phyloP scores from a whole-genome alignment of 192 early-diverging fungal species.

The Phycomyces nitens region DNA sequence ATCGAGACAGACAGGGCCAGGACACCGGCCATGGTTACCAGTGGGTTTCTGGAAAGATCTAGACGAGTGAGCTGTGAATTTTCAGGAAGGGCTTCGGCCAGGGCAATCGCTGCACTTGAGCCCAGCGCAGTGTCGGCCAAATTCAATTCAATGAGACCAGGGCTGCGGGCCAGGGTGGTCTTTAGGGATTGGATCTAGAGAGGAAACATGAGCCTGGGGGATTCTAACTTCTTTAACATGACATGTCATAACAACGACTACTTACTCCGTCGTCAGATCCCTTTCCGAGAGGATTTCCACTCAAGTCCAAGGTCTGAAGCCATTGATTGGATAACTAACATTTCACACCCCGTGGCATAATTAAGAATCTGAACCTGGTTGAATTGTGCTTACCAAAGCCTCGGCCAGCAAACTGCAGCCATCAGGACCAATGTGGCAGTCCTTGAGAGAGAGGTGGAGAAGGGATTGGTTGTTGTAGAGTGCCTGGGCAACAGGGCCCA shows the following conservation, averaged over 20 bases:
- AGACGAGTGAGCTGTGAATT: constrained; percentile 60
- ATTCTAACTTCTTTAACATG: neutral
- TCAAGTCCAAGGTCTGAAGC: constrained; percentile 18
- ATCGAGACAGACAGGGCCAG: constrained; percentile 82
- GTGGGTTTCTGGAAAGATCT: constrained; percentile 71
- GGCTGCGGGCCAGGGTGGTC: constrained; percentile 12
- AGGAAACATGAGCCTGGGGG: neutral
- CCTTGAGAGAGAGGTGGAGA: constrained; percentile 15
- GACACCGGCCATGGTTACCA: constrained; percentile 72
- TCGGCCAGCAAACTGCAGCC: constrained; percentile 45
- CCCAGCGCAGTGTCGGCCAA: constrained; percentile 20
- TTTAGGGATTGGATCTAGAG: constrained; percentile 20
- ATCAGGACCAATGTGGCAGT: constrained; percentile 43
- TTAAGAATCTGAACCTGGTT: neutral
- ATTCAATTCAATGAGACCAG: constrained; percentile 6
- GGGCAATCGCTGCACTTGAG: constrained; percentile 54
- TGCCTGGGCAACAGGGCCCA: neutral
- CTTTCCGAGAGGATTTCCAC: constrained; percentile 14
- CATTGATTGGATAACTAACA: constrained; percentile 16
- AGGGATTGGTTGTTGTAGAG: constrained; percentile 5
- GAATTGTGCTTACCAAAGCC: constrained; percentile 36
- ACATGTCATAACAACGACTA: neutral
- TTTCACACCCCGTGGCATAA: neutral
- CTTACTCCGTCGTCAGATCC: constrained; percentile 28
- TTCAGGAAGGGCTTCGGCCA: constrained; percentile 79